A percentile compares a stretch with the other conserved stretches of the same genome.
These are phyloP conservation scores for Trametes sanguinea DNA, from an alignment of 768 basidiomycete species.

Conservation along the genomic window DNA sequence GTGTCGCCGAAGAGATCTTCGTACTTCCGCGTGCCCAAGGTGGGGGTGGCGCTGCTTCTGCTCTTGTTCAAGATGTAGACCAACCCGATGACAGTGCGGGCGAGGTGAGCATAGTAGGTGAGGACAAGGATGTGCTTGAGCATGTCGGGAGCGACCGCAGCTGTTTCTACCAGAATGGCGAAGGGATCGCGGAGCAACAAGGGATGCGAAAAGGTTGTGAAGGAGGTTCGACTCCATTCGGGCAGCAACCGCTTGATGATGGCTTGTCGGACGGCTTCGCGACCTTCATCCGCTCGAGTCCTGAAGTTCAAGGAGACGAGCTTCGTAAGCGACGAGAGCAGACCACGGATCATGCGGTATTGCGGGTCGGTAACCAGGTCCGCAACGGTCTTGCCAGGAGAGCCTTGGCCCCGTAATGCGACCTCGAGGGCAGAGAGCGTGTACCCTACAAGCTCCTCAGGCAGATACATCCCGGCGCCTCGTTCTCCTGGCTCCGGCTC, in stretches of 20 bases:
- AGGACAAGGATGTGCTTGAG: conserved; percentile 86
- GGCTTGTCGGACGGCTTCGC: conserved; percentile 76
- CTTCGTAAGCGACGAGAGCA: conserved; percentile 69
- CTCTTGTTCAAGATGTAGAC: conserved; percentile 81
- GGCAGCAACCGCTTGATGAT: conserved; percentile 89
- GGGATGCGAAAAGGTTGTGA: conserved; percentile 82
- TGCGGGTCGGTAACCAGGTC: conserved; percentile 82
- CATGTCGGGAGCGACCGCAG: conserved; percentile 87
- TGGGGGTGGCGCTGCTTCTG: conserved; percentile 45
- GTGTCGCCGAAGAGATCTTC: conserved; percentile 81
- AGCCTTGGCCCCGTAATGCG: conserved; percentile 67
- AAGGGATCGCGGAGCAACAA: conserved; percentile 89
- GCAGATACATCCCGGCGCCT: conserved; percentile 86
- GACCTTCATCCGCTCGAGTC: conserved; percentile 69
- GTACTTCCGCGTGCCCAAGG: conserved; percentile 54
- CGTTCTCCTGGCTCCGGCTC: conserved; percentile 74
- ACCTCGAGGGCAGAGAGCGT: conserved; percentile 83
- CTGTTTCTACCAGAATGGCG: conserved; percentile 85
- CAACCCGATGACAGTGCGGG: conserved; percentile 82
- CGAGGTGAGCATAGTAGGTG: conserved; percentile 88
- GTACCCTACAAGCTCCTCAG: conserved; percentile 89
- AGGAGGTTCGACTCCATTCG: conserved; percentile 87
- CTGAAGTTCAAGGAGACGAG: conserved; percentile 71
- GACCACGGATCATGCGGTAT: conserved; percentile 71
- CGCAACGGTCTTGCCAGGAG: conserved; percentile 53